A percentile compares a stretch with the other conserved stretches of the same genome.
Conservation (phyloP, 176 grass and related monocot species). For the Oryza rufipogon region DNA sequence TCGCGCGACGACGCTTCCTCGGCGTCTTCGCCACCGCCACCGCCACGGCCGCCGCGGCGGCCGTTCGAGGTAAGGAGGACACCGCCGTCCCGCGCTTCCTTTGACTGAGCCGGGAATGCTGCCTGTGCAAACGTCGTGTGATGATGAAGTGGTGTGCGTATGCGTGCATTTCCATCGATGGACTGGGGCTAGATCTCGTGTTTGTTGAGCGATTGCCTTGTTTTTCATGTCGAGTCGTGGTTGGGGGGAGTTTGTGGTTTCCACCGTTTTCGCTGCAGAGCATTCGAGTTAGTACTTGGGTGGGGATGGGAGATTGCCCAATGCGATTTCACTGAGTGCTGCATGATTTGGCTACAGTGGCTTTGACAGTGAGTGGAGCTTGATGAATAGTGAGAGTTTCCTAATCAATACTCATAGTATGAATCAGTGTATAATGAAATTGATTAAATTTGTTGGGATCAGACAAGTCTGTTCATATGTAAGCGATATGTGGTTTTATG, state of each 20-base stretch:
- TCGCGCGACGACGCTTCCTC: conserved; percentile 28
- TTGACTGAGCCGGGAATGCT: background rate
- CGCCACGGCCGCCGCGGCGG: background rate
- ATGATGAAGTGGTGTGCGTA: background rate
- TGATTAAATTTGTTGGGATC: no score
- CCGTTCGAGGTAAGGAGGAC: conserved; percentile 32
- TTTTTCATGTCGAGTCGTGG: background rate
- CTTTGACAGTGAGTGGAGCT: background rate
- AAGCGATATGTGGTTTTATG: background rate
- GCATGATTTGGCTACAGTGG: background rate
- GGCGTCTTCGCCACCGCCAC: background rate
- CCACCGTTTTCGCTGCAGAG: background rate
- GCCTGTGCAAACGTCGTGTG: background rate
- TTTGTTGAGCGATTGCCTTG: background rate
- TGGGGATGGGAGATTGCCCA: background rate
- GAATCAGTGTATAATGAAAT: background rate
- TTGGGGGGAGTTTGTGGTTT: background rate
- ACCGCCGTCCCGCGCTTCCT: no score
- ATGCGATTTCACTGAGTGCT: background rate
- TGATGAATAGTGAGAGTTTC: background rate
- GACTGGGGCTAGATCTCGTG: conserved; percentile 36
- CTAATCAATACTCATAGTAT: background rate
- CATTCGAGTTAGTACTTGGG: background rate
- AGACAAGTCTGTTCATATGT: no score
- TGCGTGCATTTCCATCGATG: background rate